These are phyloP conservation scores for Podospora appendiculata DNA, from an alignment of 495 filamentous ascomycete genomes.

Conservation along the genomic window DNA sequence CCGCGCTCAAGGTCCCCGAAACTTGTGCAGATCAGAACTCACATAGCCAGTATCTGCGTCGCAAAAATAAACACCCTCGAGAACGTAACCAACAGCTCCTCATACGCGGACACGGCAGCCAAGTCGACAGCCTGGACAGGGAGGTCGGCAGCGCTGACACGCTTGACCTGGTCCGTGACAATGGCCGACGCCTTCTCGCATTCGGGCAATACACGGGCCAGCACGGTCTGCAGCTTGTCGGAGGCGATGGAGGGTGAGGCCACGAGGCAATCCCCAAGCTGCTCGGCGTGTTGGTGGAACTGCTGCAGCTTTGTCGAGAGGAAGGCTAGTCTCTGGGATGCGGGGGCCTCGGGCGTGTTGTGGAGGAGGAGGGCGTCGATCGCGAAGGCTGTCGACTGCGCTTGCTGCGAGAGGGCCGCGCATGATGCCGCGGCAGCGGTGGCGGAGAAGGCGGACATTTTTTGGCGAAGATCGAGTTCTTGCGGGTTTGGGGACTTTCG, in stretches of 20 bases:
- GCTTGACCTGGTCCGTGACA: neutral
- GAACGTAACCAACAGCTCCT: neutral
- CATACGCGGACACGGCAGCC: neutral
- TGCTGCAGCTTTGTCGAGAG: slow-evolving; percentile 2
- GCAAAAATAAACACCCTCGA: slow-evolving; percentile 1
- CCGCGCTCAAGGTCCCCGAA: too few relatives aligned
- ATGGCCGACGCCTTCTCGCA: neutral
- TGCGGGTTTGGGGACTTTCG: too few relatives aligned
- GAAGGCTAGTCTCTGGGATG: neutral
- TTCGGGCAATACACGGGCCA: neutral
- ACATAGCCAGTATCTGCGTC: slow-evolving; percentile 1
- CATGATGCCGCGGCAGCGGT: neutral
- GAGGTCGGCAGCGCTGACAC: neutral
- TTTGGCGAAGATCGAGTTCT: too few relatives aligned
- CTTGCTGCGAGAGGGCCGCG: neutral
- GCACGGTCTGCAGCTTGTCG: neutral
- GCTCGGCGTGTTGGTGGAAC: slow-evolving; percentile 4
- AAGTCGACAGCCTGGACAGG: neutral
- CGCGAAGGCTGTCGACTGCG: neutral
- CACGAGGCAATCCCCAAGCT: neutral
- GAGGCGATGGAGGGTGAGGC: neutral
- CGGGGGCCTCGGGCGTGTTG: neutral
- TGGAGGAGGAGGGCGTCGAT: slow-evolving; percentile 1
- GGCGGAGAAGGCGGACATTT: neutral
- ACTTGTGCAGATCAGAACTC: neutral